A percentile compares a stretch with the other conserved stretches of the same genome.
These are phyloP conservation scores for Metschnikowia dekortorum DNA, from an alignment of 805 yeast genomes.

Conservation along the genomic window DNA sequence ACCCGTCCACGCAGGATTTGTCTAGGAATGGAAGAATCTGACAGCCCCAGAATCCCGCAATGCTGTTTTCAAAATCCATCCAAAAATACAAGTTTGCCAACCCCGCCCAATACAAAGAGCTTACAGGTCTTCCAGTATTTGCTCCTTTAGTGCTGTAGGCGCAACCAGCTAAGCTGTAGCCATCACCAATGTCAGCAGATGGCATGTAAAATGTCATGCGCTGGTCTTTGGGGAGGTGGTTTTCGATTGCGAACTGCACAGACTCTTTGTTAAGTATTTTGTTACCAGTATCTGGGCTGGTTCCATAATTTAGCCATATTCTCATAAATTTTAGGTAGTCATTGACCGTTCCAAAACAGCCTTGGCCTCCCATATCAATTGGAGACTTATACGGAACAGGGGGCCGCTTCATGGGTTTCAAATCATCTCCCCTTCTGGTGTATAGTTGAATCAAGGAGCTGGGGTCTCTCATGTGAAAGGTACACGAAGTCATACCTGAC, in stretches of 20 bases:
- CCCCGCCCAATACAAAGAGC: conserved; percentile 38
- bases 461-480: conserved; percentile 9
- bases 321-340: conserved; percentile 38
- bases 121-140: conserved; percentile 33
- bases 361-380: conserved; percentile 44
- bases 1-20: conserved; percentile 10
- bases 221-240: conserved; percentile 27
- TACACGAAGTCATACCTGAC: conserved; percentile 28
- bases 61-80: conserved; percentile 34
- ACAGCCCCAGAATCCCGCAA: conserved; percentile 39
- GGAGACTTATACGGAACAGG: conserved; percentile 14
- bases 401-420: conserved; percentile 3
- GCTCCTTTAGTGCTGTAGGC: conserved; percentile 22
- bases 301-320: conserved; percentile 38
- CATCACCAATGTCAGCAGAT: conserved; percentile 20
- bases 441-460: conserved; percentile 7
- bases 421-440: background rate
- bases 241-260: conserved; percentile 27
- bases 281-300: conserved; percentile 33
- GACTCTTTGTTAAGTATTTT: conserved; percentile 26
- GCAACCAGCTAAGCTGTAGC: conserved; percentile 31
- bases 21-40: conserved; percentile 36
- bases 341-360: conserved; percentile 32
- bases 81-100: conserved; percentile 37
- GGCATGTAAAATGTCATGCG: conserved; percentile 18